phyloP scores from a whole-genome alignment of 202 grass and related monocot genomes.

The Dendrocalamus latiflorus region DNA sequence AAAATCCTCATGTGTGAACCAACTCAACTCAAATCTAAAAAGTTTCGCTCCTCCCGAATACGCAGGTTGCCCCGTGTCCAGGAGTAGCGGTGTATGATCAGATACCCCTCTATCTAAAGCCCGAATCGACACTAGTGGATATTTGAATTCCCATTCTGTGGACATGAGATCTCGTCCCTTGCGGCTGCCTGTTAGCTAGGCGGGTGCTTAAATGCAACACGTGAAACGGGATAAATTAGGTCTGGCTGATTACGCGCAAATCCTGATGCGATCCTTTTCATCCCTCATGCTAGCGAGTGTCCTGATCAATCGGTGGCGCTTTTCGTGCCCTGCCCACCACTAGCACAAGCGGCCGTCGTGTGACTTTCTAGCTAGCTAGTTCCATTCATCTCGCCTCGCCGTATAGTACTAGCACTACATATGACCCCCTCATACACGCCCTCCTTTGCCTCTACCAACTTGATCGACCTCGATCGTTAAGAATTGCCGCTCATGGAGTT shows the following conservation, averaged over 20 bases:
- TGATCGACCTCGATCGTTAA: not conserved
- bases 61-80: too few relatives aligned
- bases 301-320: not conserved
- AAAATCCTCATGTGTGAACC: too few relatives aligned
- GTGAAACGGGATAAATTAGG: constrained; percentile 10
- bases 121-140: too few relatives aligned
- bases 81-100: too few relatives aligned
- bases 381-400: not conserved
- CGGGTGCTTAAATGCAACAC: not conserved
- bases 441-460: not conserved
- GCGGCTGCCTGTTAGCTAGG: not conserved
- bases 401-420: not conserved
- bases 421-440: not conserved
- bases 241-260: not conserved
- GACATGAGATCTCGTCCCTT: not conserved
- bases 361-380: constrained; percentile 8
- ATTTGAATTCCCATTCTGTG: too few relatives aligned
- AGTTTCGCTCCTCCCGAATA: too few relatives aligned
- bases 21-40: too few relatives aligned
- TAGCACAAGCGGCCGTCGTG: not conserved
- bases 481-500: not conserved
- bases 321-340: not conserved
- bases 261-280: not conserved
- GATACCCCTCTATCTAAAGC: too few relatives aligned
- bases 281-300: not conserved